A percentile compares a stretch with the other conserved stretches of the same genome.
Conservation (phyloP, 1,284 basidiomycete species). For the Porodaedalea pini region DNA sequence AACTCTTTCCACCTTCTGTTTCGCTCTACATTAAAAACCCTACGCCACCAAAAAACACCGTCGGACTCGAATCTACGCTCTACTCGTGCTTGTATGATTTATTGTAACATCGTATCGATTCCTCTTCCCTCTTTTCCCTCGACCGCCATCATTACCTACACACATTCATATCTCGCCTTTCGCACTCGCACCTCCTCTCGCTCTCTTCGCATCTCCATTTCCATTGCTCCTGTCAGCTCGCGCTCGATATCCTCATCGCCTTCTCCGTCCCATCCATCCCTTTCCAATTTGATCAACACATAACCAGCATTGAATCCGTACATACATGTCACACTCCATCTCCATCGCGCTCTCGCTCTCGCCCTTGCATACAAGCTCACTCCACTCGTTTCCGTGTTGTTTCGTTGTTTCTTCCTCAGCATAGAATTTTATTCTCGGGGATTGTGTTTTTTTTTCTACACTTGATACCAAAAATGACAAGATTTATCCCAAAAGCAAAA, state of each 20-base stretch:
- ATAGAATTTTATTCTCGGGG: background rate
- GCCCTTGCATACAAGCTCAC: background rate
- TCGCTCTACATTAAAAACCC: background rate
- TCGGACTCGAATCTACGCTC: background rate
- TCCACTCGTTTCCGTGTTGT: background rate
- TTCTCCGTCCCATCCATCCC: too few species aligned
- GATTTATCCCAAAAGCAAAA: too few species aligned
- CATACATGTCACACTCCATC: background rate
- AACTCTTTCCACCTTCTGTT: background rate
- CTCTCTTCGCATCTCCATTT: background rate
- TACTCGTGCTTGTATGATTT: conserved; percentile 9
- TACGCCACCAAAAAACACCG: conserved; percentile 4
- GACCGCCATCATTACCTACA: too few species aligned
- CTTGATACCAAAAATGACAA: too few species aligned
- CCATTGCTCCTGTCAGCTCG: background rate
- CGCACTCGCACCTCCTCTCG: background rate
- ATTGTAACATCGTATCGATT: conserved; percentile 14
- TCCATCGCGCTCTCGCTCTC: background rate
- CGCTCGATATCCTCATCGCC: background rate
- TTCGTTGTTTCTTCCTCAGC: background rate
- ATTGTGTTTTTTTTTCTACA: too few species aligned
- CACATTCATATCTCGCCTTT: background rate
- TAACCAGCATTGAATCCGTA: too few species aligned
- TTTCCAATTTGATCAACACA: too few species aligned
- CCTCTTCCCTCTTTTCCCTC: background rate